phyloP scores from a whole-genome alignment of 345 rosid genomes.

The Sonneratia caseolaris region DNA sequence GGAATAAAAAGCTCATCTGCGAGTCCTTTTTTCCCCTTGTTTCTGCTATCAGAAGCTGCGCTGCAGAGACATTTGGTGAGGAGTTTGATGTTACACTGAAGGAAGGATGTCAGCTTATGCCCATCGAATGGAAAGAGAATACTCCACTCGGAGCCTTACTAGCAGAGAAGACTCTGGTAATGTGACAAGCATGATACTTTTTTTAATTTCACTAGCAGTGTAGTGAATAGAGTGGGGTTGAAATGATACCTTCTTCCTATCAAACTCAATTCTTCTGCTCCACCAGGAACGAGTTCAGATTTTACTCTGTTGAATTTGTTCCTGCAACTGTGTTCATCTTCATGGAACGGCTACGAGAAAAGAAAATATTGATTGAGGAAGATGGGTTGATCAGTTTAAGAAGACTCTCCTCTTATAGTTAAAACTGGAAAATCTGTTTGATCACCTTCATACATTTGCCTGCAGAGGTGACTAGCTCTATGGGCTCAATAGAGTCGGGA shows the following conservation, averaged over 20 bases:
- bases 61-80: not conserved
- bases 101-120: slow-evolving; percentile 57
- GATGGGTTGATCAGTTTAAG: not conserved
- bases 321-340: too few relatives aligned
- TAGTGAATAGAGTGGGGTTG: too few relatives aligned
- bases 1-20: not conserved
- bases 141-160: slow-evolving; percentile 48
- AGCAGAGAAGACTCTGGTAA: slow-evolving; percentile 69
- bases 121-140: slow-evolving; percentile 65
- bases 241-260: not conserved
- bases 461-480: slow-evolving; percentile 45
- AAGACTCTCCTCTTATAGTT: too few relatives aligned
- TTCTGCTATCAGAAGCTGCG: not conserved
- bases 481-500: slow-evolving; percentile 46
- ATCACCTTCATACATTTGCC: not conserved
- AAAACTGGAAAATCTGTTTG: not conserved
- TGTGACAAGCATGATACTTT: not conserved
- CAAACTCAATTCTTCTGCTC: too few relatives aligned
- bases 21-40: not conserved
- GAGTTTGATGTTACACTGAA: not conserved
- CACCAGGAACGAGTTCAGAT: too few relatives aligned
- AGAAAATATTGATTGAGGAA: too few relatives aligned
- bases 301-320: too few relatives aligned
- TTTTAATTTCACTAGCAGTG: not conserved
- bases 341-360: too few relatives aligned